phyloP scores from a whole-genome alignment of 257 asterid species.

The Scutellaria minor region DNA sequence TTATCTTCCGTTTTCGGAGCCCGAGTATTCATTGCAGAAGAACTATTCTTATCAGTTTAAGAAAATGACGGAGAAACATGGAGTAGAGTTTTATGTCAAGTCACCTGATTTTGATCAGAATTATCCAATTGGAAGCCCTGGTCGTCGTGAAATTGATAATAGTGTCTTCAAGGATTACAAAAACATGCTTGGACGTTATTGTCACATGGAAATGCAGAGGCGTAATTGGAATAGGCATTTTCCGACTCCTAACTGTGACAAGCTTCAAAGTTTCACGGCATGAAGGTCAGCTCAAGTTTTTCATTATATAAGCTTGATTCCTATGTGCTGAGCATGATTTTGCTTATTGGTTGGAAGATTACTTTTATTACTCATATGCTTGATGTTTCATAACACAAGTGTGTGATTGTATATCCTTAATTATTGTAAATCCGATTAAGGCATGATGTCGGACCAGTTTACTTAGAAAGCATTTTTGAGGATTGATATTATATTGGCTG shows the following conservation, averaged over 20 bases:
- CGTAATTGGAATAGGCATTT: conserved; percentile 91
- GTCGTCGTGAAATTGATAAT: conserved; percentile 62
- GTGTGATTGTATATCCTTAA: background rate
- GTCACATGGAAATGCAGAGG: conserved; percentile 95
- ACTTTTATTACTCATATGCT: background rate
- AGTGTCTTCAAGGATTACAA: conserved; percentile 81
- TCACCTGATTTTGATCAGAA: conserved; percentile 68
- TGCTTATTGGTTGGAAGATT: background rate
- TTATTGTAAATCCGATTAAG: too few relatives aligned
- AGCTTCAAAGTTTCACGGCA: conserved; percentile 67
- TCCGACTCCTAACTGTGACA: conserved; percentile 83
- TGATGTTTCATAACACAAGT: background rate
- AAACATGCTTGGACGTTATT: conserved; percentile 83
- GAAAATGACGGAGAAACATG: conserved; percentile 71
- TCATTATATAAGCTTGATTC: background rate
- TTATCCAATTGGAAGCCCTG: conserved; percentile 67
- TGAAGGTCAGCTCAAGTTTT: conserved; percentile 56
- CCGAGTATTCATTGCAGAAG: conserved; percentile 90
- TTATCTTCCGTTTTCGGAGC: conserved; percentile 92
- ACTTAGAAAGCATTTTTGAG: background rate
- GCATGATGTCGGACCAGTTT: too few relatives aligned
- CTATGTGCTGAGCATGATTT: conserved; percentile 8
- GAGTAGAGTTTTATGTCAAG: conserved; percentile 79
- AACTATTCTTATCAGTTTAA: conserved; percentile 78
- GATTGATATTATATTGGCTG: conserved; percentile 7